Base-by-base conservation (phyloP, 2,329 filamentous ascomycete genomes). In the Leptographium radiaticola region DNA sequence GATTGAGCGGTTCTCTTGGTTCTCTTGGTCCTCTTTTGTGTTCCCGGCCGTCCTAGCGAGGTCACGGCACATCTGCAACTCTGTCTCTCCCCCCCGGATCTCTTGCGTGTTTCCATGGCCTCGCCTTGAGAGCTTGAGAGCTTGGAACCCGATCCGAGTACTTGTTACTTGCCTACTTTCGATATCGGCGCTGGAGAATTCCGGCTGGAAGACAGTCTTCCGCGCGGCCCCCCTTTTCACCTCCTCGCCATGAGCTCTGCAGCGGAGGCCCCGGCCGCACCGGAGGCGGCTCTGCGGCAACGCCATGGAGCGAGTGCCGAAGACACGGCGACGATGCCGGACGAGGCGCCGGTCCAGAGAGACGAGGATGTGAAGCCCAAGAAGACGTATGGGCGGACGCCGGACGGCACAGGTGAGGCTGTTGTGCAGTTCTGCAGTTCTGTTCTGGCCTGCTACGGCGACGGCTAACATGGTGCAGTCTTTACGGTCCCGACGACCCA, bases 401-500 rank as follows among this genome's bases (percentile, higher is more conserved):
- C 88, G 34, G 86, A 90, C 70, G 91, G 91, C 63, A 94, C 81
- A 70, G 83, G 91, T 96, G 78, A 70, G 87, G 10, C 11, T 20
- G 16, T 18, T 5, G 12, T n/a, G 9, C 30, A 9, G 31, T 36
- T 18, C 11, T 16, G 11, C 20, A 15, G 12, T 36, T 25, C 15
- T 75, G 7, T 25, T 8, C 13, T 6, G 16, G 40, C 2, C 10
- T 1, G 6, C 46, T 36, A 18, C 10, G 39, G 20, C n/a, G 12
- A n/a, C n/a, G 4, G 15, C 39, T 16, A 30, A 12, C 39, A 9
- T 31, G 46, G 42, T 60, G 49, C 64, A 97, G 93, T 95, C 63
- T 98, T 98, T 67, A 86, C 89, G 55, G 93, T 98, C 53, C 93
- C 93, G 49, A 84, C 89, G 58, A 98, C 93, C 54, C 89, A 96